Percentiles rank a stretch among this genome's conserved stretches.
phyloP scores from a whole-genome alignment of 208 protist species.

The Balamuthia mandrillaris region DNA sequence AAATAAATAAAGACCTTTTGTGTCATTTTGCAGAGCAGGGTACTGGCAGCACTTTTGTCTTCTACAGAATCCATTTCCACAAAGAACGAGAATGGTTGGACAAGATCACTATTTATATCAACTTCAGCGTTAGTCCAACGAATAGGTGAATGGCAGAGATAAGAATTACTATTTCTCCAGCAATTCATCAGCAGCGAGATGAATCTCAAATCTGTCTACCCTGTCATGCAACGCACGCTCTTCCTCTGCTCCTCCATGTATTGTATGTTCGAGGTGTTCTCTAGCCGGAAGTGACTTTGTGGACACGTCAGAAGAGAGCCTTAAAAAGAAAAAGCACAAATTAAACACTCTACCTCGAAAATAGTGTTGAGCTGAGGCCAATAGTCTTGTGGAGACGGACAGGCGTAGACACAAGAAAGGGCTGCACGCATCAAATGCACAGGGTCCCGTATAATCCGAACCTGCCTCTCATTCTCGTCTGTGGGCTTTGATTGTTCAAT shows the following conservation, averaged over 20 bases:
- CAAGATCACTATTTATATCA: too few relatives aligned
- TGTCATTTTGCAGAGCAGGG: too few relatives aligned
- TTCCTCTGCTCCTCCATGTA: background rate
- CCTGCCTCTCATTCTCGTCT: background rate
- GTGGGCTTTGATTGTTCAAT: background rate
- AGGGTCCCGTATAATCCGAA: background rate
- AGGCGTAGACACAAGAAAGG: background rate
- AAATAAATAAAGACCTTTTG: too few relatives aligned
- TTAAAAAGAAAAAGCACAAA: background rate
- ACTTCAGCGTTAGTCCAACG: too few relatives aligned
- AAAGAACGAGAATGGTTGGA: too few relatives aligned
- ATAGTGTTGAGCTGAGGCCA: background rate
- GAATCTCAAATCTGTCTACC: slow-evolving; percentile 12
- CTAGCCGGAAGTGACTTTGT: background rate
- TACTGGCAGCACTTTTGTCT: too few relatives aligned
- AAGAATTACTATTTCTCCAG: slow-evolving; percentile 42
- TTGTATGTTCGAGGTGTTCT: too few relatives aligned
- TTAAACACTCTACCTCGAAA: background rate
- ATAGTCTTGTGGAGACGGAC: background rate
- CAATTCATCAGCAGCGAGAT: slow-evolving; percentile 8
- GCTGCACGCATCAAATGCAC: background rate
- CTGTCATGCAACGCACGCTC: background rate
- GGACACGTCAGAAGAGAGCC: background rate
- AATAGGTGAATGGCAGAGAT: too few relatives aligned
- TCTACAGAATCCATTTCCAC: too few relatives aligned